A percentile compares a stretch with the other conserved stretches of the same genome.
These are phyloP conservation scores for Gilbertella persicaria DNA, from an alignment of 371 early-diverging fungal species.

Conservation along the genomic window DNA sequence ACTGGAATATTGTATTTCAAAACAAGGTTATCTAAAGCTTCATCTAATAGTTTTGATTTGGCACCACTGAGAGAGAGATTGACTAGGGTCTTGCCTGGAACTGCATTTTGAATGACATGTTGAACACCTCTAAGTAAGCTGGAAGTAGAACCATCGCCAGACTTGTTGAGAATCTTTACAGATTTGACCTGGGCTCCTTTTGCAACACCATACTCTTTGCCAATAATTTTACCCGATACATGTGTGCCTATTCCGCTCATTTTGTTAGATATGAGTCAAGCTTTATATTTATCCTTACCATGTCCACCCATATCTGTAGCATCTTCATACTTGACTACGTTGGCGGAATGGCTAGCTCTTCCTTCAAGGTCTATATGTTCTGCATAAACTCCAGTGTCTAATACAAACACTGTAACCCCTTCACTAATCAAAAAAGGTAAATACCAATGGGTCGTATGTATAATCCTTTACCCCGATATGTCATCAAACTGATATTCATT, in stretches of 20 bases:
- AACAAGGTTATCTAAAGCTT: constrained; percentile 47
- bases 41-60: constrained; percentile 30
- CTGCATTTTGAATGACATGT: constrained; percentile 35
- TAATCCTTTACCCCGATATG: constrained; percentile 48
- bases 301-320: constrained; percentile 72
- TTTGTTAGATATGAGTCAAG: background rate
- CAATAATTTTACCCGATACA: constrained; percentile 76
- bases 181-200: constrained; percentile 72
- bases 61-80: constrained; percentile 66
- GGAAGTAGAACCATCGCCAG: constrained; percentile 59
- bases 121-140: constrained; percentile 66
- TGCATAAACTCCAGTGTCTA: constrained; percentile 77
- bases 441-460: constrained; percentile 41
- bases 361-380: constrained; percentile 78
- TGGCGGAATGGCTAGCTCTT: constrained; percentile 65
- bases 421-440: constrained; percentile 61
- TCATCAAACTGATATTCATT: constrained; percentile 47
- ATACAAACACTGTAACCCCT: constrained; percentile 67
- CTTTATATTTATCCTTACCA: constrained; percentile 51
- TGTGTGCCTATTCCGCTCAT: constrained; percentile 62
- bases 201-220: constrained; percentile 72
- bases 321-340: constrained; percentile 48
- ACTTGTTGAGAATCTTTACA: constrained; percentile 64
- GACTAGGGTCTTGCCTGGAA: constrained; percentile 34
- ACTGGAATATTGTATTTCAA: constrained; percentile 43